These are phyloP conservation scores for Hygrophorus pudorinus DNA, from an alignment of 768 basidiomycete species.

Conservation along the genomic window DNA sequence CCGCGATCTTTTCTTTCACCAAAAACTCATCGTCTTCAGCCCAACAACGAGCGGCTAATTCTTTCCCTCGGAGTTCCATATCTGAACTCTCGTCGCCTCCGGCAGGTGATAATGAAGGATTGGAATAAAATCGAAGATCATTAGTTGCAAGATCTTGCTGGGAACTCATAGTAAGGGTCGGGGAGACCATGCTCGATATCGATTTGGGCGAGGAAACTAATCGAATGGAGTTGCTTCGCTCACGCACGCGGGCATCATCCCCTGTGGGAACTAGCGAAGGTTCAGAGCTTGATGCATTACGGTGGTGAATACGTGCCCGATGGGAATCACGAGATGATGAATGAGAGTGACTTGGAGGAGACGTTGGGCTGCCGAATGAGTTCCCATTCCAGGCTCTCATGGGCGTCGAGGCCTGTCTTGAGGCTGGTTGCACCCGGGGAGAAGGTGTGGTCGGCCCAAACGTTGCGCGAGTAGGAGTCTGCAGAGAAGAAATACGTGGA, in stretches of 20 bases:
- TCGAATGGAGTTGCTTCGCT: constrained; percentile 16
- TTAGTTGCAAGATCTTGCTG: constrained; percentile 49
- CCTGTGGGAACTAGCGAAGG: constrained; percentile 59
- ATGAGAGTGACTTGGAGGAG: constrained; percentile 11
- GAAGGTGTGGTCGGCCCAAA: constrained; percentile 21
- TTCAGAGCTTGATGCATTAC: constrained; percentile 70
- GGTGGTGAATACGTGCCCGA: constrained; percentile 54
- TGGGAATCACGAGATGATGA: constrained; percentile 19
- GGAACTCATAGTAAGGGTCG: constrained; percentile 22
- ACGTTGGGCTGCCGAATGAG: constrained; percentile 14
- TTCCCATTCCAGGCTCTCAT: constrained; percentile 34
- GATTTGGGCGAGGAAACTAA: constrained; percentile 3
- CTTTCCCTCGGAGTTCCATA: constrained; percentile 54
- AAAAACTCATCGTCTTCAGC: constrained; percentile 80
- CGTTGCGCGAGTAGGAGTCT: constrained; percentile 23
- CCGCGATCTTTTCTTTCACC: constrained; percentile 86
- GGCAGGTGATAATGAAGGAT: constrained; percentile 24
- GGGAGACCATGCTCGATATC: constrained; percentile 1
- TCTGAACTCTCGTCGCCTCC: constrained; percentile 44
- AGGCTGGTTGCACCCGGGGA: constrained; percentile 23
- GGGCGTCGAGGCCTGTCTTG: constrained; percentile 31
- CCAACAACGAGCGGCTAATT: constrained; percentile 72
- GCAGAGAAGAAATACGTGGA: constrained; percentile 42
- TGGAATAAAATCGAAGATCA: constrained; percentile 39
- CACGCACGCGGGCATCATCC: constrained; percentile 41